Evolutionary conservation across 352 stramenopile species (phyloP).

Genomic region (Phytopythium litorale): DNA sequence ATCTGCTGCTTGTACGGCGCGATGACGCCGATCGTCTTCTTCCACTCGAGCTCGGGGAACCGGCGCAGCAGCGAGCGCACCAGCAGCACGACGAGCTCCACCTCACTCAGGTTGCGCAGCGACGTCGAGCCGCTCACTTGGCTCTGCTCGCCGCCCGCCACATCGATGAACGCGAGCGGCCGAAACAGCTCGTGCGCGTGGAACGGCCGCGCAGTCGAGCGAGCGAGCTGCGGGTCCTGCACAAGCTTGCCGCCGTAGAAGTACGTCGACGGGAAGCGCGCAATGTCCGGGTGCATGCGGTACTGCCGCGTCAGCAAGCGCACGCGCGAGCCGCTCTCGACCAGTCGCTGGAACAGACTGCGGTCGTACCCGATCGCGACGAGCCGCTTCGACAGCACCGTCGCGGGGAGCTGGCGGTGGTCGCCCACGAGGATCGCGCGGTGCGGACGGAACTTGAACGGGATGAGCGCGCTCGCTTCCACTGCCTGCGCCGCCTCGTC

Average conservation of each 20-base stretch:
- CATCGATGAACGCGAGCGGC: conserved; percentile 68
- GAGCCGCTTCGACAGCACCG: conserved; percentile 92
- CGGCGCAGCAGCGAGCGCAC: conserved; percentile 90
- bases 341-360: conserved; percentile 97
- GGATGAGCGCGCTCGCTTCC: conserved; percentile 96
- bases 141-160: conserved; percentile 53
- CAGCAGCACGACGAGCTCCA: conserved; percentile 81
- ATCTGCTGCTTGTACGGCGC: conserved; percentile 98
- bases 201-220: conserved; percentile 73
- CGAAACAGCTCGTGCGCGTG: conserved; percentile 39
- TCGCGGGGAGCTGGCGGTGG: conserved; percentile 97
- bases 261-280: conserved; percentile 90
- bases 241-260: conserved; percentile 95
- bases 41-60: conserved; percentile 57
- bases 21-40: conserved; percentile 96
- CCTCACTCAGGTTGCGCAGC: conserved; percentile 71
- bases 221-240: conserved; percentile 67
- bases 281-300: conserved; percentile 96
- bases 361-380: conserved; percentile 85
- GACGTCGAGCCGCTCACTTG: conserved; percentile 72
- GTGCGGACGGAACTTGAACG: conserved; percentile 90
- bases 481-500: conserved; percentile 97
- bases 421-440: conserved; percentile 90
- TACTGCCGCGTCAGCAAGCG: conserved; percentile 96
- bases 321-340: conserved; percentile 70